Evolutionary conservation across 129 eudicot genomes (phyloP), one percentile per base, ranked within the genome.

Genomic region (Flaveria sonorensis): DNA sequence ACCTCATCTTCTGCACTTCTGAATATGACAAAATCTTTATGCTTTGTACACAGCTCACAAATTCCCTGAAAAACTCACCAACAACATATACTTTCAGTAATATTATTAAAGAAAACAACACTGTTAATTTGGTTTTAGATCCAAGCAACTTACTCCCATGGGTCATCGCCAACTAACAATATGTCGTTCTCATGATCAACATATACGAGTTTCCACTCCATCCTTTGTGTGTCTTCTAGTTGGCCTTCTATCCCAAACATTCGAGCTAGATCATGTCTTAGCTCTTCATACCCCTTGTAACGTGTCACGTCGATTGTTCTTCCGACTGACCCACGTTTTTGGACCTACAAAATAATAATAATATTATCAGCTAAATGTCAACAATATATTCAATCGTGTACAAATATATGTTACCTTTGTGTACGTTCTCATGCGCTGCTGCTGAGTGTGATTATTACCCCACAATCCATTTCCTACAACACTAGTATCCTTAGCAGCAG

Each of bases 1-100:
- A 89, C 69, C 98, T 94, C 98, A 94, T 91, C 81, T 94, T 92
- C 50, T 94, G 97, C 59, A 94, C 98, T 73, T 94, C 97, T 10
- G 87, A 93, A 48, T 90, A 76, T 16, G 98, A 94, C 10, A 91
- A 86, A 81, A 94, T 94, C 86, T 94, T 94, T 79, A 94, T 89
- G 81, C 98, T 91, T 84, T 94, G 97, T 73, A 94, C 98, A 76
- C 97, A 91, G 76, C 93, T 86, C 74, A 94, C 93, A 78, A 94
- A 94, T 67, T 94, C 98, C 89, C 98, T 94, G 91, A 62, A 52
- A 74, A 53, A 82, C 21, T 42, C 43, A 56, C 43, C 57, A 47
- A 15, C 61, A 43, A 48, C 23, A 55, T 26, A 52, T 52, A 45
- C 13, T 12, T 45, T 12, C 11, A 45, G 3, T 45, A 9, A 45